Evolutionary conservation across 148 eudicot genomes (phyloP).

Genomic region (Rhododendron ferrugineum): DNA sequence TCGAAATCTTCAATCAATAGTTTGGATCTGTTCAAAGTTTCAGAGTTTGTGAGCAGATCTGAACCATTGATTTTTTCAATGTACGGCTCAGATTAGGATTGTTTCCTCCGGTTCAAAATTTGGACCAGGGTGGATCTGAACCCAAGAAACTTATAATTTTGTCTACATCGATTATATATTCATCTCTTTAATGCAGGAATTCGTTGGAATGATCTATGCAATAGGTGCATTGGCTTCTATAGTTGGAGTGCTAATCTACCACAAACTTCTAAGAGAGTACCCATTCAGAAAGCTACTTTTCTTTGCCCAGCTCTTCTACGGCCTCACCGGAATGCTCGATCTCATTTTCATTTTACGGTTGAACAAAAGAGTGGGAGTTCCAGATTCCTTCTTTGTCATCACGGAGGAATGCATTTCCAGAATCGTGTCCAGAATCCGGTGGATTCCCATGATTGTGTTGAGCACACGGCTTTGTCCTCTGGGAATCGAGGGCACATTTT

Average conservation of each 20-base stretch:
- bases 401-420: conserved; percentile 42
- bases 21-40: no score
- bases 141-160: background rate
- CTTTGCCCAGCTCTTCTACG: conserved; percentile 47
- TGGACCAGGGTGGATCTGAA: no score
- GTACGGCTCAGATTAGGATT: no score
- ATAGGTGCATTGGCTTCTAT: conserved; percentile 57
- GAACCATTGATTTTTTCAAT: no score
- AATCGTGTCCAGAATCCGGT: conserved; percentile 31
- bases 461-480: conserved; percentile 53
- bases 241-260: conserved; percentile 50
- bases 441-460: conserved; percentile 66
- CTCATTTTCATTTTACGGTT: conserved; percentile 54
- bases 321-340: conserved; percentile 50
- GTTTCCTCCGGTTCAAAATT: no score
- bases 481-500: conserved; percentile 70
- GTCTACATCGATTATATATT: background rate
- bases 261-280: conserved; percentile 39
- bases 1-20: no score
- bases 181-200: conserved; percentile 31
- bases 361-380: conserved; percentile 48
- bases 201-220: conserved; percentile 57
- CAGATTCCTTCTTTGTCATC: conserved; percentile 50
- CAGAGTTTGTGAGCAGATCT: no score
- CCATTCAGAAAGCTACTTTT: conserved; percentile 47